Conservation (phyloP, 2,329 filamentous ascomycete genomes). For the Chrysosporium keratinophilum region DNA sequence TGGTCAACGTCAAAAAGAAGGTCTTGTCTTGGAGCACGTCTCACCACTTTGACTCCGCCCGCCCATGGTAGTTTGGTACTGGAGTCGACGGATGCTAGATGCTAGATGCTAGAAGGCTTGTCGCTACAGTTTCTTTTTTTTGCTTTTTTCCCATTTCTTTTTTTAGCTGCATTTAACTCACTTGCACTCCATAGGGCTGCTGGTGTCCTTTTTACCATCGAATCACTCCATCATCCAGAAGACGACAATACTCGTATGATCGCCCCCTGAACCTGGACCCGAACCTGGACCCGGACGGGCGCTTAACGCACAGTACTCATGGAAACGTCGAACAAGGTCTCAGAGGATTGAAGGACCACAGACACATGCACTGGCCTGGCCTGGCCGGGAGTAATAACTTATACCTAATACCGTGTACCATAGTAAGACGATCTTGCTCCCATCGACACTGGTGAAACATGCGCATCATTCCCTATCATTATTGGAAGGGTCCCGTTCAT, state of each 20-base stretch:
- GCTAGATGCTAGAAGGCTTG: background rate
- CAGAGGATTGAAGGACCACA: no score
- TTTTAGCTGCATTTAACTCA: background rate
- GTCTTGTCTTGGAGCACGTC: background rate
- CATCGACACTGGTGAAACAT: background rate
- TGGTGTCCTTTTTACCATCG: no score
- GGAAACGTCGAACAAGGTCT: no score
- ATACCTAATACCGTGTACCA: no score
- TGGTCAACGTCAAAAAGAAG: background rate
- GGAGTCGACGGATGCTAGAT: background rate
- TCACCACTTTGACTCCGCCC: background rate
- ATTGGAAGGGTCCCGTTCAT: background rate
- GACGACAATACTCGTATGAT: no score
- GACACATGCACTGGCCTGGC: no score
- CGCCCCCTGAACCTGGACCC: no score
- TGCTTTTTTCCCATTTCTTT: background rate
- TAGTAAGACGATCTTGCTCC: background rate
- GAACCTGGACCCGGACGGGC: no score
- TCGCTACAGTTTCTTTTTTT: background rate
- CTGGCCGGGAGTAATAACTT: no score
- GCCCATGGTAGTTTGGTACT: background rate
- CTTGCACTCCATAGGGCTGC: background rate
- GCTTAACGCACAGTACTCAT: no score
- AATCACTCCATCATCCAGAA: no score
- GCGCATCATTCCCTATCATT: background rate